Evolutionary conservation across 2,329 filamentous ascomycete species (phyloP).

Genomic region (Pseudocercospora crystallina): DNA sequence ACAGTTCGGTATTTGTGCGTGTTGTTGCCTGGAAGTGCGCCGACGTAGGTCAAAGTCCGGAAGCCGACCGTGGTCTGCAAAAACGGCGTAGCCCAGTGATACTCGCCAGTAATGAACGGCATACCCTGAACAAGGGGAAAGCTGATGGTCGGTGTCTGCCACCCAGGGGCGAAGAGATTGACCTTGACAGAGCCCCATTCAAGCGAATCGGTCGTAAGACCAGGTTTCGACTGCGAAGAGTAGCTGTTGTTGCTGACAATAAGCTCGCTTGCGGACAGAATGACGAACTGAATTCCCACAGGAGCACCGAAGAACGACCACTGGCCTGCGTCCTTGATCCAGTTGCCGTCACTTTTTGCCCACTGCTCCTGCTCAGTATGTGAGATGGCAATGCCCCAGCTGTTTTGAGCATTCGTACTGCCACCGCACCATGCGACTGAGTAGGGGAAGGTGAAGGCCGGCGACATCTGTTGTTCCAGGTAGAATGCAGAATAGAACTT

Average conservation of each 20-base stretch:
- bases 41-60: constrained; percentile 57
- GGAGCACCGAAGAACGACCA: constrained; percentile 74
- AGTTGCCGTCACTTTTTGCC: constrained; percentile 38
- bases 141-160: constrained; percentile 60
- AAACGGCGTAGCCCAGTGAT: constrained; percentile 64
- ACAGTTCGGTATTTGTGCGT: constrained; percentile 74
- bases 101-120: constrained; percentile 79
- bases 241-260: constrained; percentile 39
- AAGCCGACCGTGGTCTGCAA: constrained; percentile 77
- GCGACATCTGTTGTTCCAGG: constrained; percentile 67
- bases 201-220: constrained; percentile 53
- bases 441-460: constrained; percentile 69
- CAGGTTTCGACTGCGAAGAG: constrained; percentile 2
- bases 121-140: constrained; percentile 89
- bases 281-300: constrained; percentile 75
- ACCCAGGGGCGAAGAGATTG: constrained; percentile 57
- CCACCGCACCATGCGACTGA: constrained; percentile 46
- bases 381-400: constrained; percentile 75
- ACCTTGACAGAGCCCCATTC: constrained; percentile 64
- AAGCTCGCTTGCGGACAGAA: constrained; percentile 77
- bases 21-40: constrained; percentile 57
- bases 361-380: constrained; percentile 69
- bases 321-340: constrained; percentile 47
- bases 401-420: constrained; percentile 45
- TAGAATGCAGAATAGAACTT: constrained; percentile 74